Evolutionary conservation across 2,329 filamentous ascomycete species (phyloP).

Genomic region (Dryadomyces sulphureus): DNA sequence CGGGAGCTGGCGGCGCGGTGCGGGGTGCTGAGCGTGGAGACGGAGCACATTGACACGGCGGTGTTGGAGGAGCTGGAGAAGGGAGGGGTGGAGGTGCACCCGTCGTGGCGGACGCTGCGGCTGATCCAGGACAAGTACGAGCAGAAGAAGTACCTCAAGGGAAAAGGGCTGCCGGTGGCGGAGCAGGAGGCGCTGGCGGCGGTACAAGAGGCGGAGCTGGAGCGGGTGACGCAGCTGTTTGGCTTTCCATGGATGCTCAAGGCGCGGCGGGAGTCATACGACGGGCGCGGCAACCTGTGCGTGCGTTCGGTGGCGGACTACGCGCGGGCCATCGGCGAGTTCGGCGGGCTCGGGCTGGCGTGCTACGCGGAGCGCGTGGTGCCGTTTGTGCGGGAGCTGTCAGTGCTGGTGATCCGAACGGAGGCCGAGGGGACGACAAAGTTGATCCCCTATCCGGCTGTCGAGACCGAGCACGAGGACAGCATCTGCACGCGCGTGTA

Average conservation of each 20-base stretch:
- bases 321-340: slow-evolving; percentile 49
- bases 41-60: slow-evolving; percentile 87
- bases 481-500: slow-evolving; percentile 80
- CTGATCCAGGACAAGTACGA: slow-evolving; percentile 88
- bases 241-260: slow-evolving; percentile 90
- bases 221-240: slow-evolving; percentile 45
- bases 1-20: slow-evolving; percentile 60
- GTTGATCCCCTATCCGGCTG: slow-evolving; percentile 67
- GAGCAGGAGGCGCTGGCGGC: slow-evolving; percentile 33
- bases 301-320: slow-evolving; percentile 30
- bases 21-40: slow-evolving; percentile 82
- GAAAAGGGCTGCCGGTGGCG: slow-evolving; percentile 56
- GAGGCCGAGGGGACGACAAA: slow-evolving; percentile 38
- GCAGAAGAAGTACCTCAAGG: slow-evolving; percentile 68
- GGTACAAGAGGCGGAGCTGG: slow-evolving; percentile 44
- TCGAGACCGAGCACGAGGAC: slow-evolving; percentile 92
- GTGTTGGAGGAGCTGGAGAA: slow-evolving; percentile 69
- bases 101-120: slow-evolving; percentile 72
- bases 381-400: slow-evolving; percentile 71
- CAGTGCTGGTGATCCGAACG: slow-evolving; percentile 89
- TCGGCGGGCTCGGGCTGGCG: slow-evolving; percentile 53
- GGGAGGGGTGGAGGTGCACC: slow-evolving; percentile 51
- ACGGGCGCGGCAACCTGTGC: slow-evolving; percentile 60
- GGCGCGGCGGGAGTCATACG: slow-evolving; percentile 77
- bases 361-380: slow-evolving; percentile 87